phyloP scores from a whole-genome alignment of 2,329 filamentous ascomycete genomes.

The Xylogone sp. region DNA sequence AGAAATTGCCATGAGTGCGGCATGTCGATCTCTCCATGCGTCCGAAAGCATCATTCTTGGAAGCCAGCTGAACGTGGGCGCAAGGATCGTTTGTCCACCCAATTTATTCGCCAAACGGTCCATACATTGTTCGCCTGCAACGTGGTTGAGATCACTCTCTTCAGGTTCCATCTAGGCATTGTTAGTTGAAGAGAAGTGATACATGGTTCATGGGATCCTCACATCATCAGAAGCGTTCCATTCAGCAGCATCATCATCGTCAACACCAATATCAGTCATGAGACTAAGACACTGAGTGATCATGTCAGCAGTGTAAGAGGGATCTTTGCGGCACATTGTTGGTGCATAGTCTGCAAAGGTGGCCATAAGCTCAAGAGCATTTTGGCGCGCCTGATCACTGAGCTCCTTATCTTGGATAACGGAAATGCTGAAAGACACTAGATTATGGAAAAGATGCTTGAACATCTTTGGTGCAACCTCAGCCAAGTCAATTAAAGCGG shows the following conservation, averaged over 20 bases:
- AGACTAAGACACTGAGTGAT: constrained; percentile 96
- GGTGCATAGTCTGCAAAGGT: constrained; percentile 96
- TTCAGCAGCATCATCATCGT: constrained; percentile 91
- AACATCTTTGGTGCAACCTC: constrained; percentile 98
- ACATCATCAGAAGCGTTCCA: constrained; percentile 93
- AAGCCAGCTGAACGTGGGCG: constrained; percentile 94
- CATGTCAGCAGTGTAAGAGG: constrained; percentile 92
- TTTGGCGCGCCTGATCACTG: constrained; percentile 84
- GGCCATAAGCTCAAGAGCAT: constrained; percentile 93
- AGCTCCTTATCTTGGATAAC: constrained; percentile 96
- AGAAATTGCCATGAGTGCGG: constrained; percentile 96
- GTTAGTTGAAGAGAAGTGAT: constrained; percentile 22
- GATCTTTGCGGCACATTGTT: constrained; percentile 90
- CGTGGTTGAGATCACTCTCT: constrained; percentile 95
- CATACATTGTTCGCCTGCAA: constrained; percentile 98
- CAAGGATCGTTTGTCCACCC: constrained; percentile 86
- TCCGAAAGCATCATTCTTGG: constrained; percentile 96
- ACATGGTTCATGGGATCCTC: constrained; percentile 33
- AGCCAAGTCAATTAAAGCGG: constrained; percentile 90
- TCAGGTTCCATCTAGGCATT: constrained; percentile 73
- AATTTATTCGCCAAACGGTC: constrained; percentile 96
- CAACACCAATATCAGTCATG: constrained; percentile 94
- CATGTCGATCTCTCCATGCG: constrained; percentile 92
- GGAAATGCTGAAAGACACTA: constrained; percentile 89
- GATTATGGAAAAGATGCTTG: constrained; percentile 84